phyloP scores from a whole-genome alignment of 2,329 filamentous ascomycete species.

The Botryotinia globosa region DNA sequence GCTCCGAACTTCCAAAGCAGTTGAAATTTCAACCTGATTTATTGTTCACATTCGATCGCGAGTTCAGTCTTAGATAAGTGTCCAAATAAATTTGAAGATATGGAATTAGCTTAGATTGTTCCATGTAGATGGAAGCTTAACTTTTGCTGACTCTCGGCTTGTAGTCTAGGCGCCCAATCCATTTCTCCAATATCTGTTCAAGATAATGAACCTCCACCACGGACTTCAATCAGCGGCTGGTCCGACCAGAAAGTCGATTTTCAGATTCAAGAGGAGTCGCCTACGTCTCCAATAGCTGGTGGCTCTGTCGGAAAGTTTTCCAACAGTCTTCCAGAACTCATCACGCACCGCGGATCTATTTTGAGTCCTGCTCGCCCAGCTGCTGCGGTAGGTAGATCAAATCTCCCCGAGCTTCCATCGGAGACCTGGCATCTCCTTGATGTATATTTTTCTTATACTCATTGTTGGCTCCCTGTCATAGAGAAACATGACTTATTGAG shows the following conservation, averaged over 20 bases:
- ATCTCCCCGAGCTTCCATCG: slow-evolving; percentile 33
- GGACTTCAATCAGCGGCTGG: slow-evolving; percentile 4
- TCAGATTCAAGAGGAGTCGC: slow-evolving; percentile 6
- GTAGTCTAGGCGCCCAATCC: background rate
- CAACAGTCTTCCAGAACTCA: background rate
- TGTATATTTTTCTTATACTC: slow-evolving; percentile 71
- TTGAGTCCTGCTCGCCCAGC: slow-evolving; percentile 24
- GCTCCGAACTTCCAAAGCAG: background rate
- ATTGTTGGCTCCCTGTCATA: slow-evolving; percentile 73
- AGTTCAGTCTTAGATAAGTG: background rate
- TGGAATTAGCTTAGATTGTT: background rate
- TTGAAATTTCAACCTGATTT: background rate
- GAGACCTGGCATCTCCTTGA: slow-evolving; percentile 54
- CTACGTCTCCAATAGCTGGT: background rate
- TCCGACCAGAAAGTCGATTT: slow-evolving; percentile 18
- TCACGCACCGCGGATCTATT: slow-evolving; percentile 27
- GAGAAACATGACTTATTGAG: slow-evolving; percentile 53
- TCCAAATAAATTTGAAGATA: background rate
- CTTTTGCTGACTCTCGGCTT: background rate
- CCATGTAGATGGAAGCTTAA: background rate
- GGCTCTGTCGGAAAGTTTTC: background rate
- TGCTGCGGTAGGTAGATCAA: slow-evolving; percentile 16
- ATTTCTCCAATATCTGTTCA: slow-evolving; percentile 4
- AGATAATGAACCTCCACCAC: background rate
- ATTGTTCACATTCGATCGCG: background rate